Base-by-base conservation (phyloP, 1,284 basidiomycete species). In the Cystobasidium sp. region DNA sequence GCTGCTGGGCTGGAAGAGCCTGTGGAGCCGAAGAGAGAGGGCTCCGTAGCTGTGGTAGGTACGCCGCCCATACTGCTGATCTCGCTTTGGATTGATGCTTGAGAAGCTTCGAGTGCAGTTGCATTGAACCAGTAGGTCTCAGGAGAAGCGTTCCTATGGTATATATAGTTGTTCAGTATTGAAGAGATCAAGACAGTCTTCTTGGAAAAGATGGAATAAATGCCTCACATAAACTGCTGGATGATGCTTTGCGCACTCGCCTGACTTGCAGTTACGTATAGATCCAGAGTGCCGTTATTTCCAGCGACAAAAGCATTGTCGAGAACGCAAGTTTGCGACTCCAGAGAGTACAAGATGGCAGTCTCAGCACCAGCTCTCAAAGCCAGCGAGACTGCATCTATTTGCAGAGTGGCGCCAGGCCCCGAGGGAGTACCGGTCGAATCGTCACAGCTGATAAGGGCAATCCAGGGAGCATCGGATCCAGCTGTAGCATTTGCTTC, bases 381-480 rank as follows among this genome's bases (percentile, higher is more conserved):
- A 12, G 91, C 92, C 51, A 92, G 84, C 0, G 91, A 91, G 82
- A 94, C 93, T 67, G 94, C 87, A 81, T 95, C 92, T 39, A 66
- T 16, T 53, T 66, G 64, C 0, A 87, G 59, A 24, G 20, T 44
- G 46, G 55, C 47, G 14, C 68, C 55, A 55, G 24, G 46, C 37
- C 46, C 70, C 18, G 43, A 16, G n/a, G 80, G 74, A 67, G 78
- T 84, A 75, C 86, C 82, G 5, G 90, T 91, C 31, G 88, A 86
- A 81, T 93, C 92, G 80, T 94, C 92, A 81, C 93, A 95, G 12
- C 88, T 87, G 59, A 95, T 87, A 78, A 93, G 86, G 5, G 93
- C 93, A 76, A 95, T 91, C 92, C 92, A 95, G 7, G 93, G 92
- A 0, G 92, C 91, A 1, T 83, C 73, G 39, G 87, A 90, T 12